Evolutionary conservation across 2,329 filamentous ascomycete genomes (phyloP), one percentile per base, ranked within the genome.

Genomic region (Ophiocordyceps unilateralis): DNA sequence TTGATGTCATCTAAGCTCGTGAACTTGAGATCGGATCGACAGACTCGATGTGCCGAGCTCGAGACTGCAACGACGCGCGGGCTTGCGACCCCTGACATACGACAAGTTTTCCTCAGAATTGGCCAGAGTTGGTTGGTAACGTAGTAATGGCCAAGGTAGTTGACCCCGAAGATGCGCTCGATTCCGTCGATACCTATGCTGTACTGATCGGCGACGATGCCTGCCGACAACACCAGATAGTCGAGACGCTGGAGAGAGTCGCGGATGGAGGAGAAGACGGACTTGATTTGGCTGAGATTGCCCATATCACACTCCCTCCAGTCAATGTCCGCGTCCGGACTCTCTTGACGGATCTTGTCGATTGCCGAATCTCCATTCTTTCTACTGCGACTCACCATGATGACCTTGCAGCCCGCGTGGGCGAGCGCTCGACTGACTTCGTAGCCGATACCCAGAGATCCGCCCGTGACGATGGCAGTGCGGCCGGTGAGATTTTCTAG

Each of bases 111-210:
- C 19, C 61, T 51, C 11, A 68, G 46, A 0, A 66, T 44, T 8
- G 64, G 64, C 53, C 62, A 68, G 1, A 68, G 55, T 37, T 58
- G 54, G 43, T 67, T 67, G 42, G 50, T 49, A 6, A 53, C 61
- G 44, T 67, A 67, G 45, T 61, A 67, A 14, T 68, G 63, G 0
- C 63, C 64, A 1, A 69, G 55, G 45, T 56, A 67, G 42, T 68
- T 68, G 5, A 68, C 62, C 1, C 58, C 58, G 46, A 68, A 69
- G 44, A 64, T 59, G 5, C 61, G 55, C 30, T 68, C 66, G 41
- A 67, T 63, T 0, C 59, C 58, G 41, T 68, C 65, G 1, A 49
- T 36, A 15, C 61, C 59, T 1, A 58, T 43, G 1, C 50, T 57
- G 49, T 58, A 66, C 43, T 59, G 52, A 42, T 63, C 65, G 0